A percentile compares a stretch with the other conserved stretches of the same genome.
These are phyloP conservation scores for Ceratobasidium sp. DNA, from an alignment of 1,284 basidiomycete species.

Conservation along the genomic window DNA sequence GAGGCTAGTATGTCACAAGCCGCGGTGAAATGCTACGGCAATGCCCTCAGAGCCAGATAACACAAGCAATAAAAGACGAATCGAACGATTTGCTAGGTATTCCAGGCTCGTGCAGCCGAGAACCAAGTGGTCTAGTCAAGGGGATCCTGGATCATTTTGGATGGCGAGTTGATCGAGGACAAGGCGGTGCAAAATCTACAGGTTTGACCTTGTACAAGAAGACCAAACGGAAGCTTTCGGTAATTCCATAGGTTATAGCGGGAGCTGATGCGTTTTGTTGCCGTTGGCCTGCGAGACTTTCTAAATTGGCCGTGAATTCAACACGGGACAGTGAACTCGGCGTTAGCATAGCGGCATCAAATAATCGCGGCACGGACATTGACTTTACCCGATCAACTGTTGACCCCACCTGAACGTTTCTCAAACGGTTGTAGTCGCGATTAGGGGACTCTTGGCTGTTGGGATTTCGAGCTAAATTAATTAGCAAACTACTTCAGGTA, in stretches of 20 bases:
- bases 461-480: conserved; percentile 2
- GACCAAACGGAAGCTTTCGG: neutral
- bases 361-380: neutral
- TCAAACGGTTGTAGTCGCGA: neutral
- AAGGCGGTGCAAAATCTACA: neutral
- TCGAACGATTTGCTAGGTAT: neutral
- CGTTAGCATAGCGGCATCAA: neutral
- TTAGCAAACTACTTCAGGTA: neutral
- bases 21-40: neutral
- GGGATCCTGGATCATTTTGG: neutral
- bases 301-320: neutral
- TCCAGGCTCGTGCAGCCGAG: neutral
- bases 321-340: neutral
- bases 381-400: neutral
- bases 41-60: neutral
- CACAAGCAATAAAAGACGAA: neutral
- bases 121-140: neutral
- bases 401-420: neutral
- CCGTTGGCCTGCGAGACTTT: neutral
- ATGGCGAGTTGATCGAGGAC: neutral
- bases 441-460: neutral
- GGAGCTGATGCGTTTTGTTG: neutral
- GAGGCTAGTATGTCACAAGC: neutral
- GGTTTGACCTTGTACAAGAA: neutral
- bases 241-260: neutral